These are phyloP conservation scores for Chalciporus piperatoides DNA, from an alignment of 1,284 basidiomycete species.

Conservation along the genomic window DNA sequence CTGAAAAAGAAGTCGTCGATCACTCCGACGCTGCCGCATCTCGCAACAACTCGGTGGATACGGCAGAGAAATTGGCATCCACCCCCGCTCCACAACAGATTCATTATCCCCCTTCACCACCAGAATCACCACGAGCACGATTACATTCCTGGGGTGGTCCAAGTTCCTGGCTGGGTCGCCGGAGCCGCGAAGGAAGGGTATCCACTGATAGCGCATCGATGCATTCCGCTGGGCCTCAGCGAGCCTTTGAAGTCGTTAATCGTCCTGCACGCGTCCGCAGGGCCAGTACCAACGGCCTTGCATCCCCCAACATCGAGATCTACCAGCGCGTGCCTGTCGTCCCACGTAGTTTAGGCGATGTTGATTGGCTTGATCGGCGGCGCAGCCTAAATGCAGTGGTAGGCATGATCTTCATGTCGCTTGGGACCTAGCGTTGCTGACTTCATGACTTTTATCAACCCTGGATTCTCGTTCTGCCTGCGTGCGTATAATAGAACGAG, in stretches of 20 bases:
- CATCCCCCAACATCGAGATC: constrained; percentile 38
- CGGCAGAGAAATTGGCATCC: constrained; percentile 47
- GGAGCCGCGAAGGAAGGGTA: constrained; percentile 42
- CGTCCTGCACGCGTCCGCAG: constrained; percentile 51
- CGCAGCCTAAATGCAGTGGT: constrained; percentile 67
- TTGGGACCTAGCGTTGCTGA: constrained; percentile 13
- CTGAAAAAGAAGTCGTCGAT: constrained; percentile 20
- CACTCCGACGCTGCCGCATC: constrained; percentile 25
- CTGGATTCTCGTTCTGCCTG: constrained; percentile 5
- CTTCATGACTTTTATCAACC: constrained; percentile 14
- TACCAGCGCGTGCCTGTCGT: constrained; percentile 36
- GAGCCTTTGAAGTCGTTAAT: constrained; percentile 70
- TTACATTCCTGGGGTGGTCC: constrained; percentile 53
- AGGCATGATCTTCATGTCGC: constrained; percentile 31
- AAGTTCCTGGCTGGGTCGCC: constrained; percentile 39
- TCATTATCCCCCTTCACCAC: constrained; percentile 41
- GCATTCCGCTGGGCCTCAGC: constrained; percentile 40
- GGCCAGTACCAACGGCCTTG: constrained; percentile 46
- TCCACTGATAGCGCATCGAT: constrained; percentile 51
- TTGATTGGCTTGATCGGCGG: constrained; percentile 71
- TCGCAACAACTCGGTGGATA: constrained; percentile 41
- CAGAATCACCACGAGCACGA: constrained; percentile 44
- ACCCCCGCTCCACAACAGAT: constrained; percentile 34
- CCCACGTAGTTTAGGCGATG: constrained; percentile 57
- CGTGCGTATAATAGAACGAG: constrained; percentile 48